Conservation (phyloP, 106 monocot species). For the Dioscorea dumetorum region DNA sequence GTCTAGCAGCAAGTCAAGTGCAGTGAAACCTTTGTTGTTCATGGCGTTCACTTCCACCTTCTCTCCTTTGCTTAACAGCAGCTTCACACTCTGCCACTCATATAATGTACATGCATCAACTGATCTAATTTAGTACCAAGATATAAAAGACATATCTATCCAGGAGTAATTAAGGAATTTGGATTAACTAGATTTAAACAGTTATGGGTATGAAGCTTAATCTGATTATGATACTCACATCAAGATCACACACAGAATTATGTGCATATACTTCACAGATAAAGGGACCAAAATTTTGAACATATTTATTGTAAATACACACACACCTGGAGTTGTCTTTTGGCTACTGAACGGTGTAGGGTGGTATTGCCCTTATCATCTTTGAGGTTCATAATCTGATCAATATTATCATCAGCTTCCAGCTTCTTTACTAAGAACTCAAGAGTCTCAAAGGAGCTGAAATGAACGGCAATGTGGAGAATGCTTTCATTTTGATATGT, state of each 20-base stretch:
- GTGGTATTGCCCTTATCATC: constrained; percentile 15
- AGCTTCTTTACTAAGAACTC: constrained; percentile 6
- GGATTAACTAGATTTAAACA: too few relatives aligned
- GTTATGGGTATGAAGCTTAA: too few relatives aligned
- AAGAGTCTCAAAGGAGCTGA: constrained; percentile 4
- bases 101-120: too few relatives aligned
- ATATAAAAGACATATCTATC: too few relatives aligned
- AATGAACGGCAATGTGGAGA: constrained; percentile 12
- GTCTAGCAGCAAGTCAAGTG: constrained; percentile 19
- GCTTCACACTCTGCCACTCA: too few relatives aligned
- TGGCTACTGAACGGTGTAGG: constrained; percentile 16
- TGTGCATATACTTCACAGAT: too few relatives aligned
- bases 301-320: too few relatives aligned
- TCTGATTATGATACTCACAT: constrained; percentile 1
- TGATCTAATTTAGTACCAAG: too few relatives aligned
- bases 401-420: neutral
- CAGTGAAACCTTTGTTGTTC: constrained; percentile 8
- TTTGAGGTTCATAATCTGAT: constrained; percentile 7
- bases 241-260: too few relatives aligned
- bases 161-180: too few relatives aligned
- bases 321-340: constrained; percentile 12
- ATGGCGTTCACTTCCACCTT: constrained; percentile 11
- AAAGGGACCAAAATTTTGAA: too few relatives aligned
- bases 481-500: constrained; percentile 4
- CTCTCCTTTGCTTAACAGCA: neutral